Base-by-base conservation (phyloP, 306 rosid genomes). In the Canavalia ensiformis region DNA sequence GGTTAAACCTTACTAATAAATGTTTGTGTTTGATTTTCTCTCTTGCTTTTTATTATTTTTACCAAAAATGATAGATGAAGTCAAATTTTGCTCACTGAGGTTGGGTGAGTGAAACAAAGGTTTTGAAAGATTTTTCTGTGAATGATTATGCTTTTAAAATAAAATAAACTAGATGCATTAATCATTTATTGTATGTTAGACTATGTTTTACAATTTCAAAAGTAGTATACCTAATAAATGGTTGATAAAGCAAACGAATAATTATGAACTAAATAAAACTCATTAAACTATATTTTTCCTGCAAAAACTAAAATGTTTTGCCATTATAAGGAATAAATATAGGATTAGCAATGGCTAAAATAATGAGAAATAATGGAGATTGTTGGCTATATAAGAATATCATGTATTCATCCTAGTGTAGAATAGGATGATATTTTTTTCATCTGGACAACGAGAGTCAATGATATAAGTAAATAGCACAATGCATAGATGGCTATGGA, bases 171-270 rank as follows among this genome's bases (percentile, higher is more conserved):
- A 64, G 18, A 30, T 11, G 63, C 37, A 29, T 50, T 76, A 35
- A 8, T 59, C 68, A 46, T 76, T 82, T 76, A 7, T 28, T 78
- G 51, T 34, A 60, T 62, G 56, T 56, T 78, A 34, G 63, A 49
- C 41, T 68, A 41, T 74, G 52, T 65, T 74, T 31, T 33, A 54
- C 77, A 7, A 54, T 28, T 37, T 41, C 4, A 66, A 71, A 72
- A 78, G 11, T 13, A 9, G 39, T 57, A 59, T 70, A 42, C 25
- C 34, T 6, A 11, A 6, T 72, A 57, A 30, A 8, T 65, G 13
- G 72, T 66, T 73, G 77, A 66, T 73, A 45, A 51, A 42, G 50
- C 39, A 56, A 41, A 41, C 67, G 81, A 30, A 30, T 65, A 39
- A 8, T 63, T 55, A 25, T 44, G 29, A 25, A 52, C 52, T 52